Percentiles rank a stretch among this genome's conserved stretches.
These are phyloP conservation scores for Oldenlandia corymbosa DNA, from an alignment of 257 asterid species.

Conservation along the genomic window DNA sequence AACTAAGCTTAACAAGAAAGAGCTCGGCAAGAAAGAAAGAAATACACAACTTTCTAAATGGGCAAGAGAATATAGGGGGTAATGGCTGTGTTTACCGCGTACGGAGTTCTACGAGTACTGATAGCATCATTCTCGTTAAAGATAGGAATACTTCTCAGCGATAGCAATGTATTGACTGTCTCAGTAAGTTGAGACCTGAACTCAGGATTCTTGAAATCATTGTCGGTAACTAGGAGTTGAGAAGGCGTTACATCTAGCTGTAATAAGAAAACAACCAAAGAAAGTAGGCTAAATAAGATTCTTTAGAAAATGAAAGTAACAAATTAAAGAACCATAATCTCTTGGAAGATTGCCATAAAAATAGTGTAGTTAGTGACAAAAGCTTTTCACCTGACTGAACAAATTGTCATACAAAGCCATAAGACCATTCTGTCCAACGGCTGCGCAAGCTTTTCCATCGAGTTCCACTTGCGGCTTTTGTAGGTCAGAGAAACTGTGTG, in stretches of 20 bases:
- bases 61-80: slow-evolving; percentile 5
- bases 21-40: no score
- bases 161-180: slow-evolving; percentile 56
- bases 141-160: slow-evolving; percentile 66
- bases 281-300: neutral
- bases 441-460: slow-evolving; percentile 75
- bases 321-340: neutral
- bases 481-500: slow-evolving; percentile 50
- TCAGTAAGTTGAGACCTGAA: slow-evolving; percentile 63
- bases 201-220: slow-evolving; percentile 63
- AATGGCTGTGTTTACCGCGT: slow-evolving; percentile 37
- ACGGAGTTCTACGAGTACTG: slow-evolving; percentile 83
- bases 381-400: slow-evolving; percentile 47
- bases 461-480: slow-evolving; percentile 65
- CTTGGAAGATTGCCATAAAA: neutral
- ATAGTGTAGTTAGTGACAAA: neutral
- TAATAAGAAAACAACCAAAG: slow-evolving; percentile 6
- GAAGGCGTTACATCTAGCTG: slow-evolving; percentile 82
- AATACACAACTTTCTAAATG: neutral
- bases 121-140: slow-evolving; percentile 88
- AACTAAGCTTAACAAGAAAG: neutral
- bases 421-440: slow-evolving; percentile 68
- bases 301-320: neutral
- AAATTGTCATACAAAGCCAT: slow-evolving; percentile 61
- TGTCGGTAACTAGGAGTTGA: slow-evolving; percentile 80